Evolutionary conservation across 1,284 basidiomycete genomes (phyloP).

Genomic region (Puccinia hordei): DNA sequence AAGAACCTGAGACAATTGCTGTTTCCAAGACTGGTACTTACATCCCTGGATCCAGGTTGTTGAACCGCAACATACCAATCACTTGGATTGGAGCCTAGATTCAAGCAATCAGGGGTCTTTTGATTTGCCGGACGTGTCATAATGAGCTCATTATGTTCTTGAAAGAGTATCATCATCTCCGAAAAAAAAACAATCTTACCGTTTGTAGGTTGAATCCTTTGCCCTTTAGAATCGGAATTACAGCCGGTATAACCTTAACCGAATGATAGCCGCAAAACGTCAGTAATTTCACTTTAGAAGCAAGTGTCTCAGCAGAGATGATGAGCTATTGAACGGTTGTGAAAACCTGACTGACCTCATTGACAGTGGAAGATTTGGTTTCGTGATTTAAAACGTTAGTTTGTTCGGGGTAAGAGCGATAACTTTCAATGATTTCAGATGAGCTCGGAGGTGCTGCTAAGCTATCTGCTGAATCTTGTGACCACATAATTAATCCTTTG

Average conservation of each 20-base stretch:
- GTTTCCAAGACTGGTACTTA: background rate
- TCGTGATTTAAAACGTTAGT: constrained; percentile 39
- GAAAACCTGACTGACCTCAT: background rate
- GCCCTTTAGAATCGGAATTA: constrained; percentile 1
- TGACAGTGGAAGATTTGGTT: background rate
- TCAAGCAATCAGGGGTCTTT: background rate
- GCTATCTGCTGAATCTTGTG: constrained; percentile 31
- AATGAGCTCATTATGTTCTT: background rate
- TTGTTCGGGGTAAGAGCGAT: constrained; percentile 24
- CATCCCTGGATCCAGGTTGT: constrained; percentile 18
- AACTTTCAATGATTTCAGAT: constrained; percentile 28
- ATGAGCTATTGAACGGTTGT: too few species aligned
- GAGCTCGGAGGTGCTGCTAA: background rate
- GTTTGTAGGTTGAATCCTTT: constrained; percentile 12
- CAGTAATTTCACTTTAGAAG: background rate
- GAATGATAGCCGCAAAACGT: too few species aligned
- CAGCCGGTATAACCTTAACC: constrained; percentile 4
- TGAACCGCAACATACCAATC: constrained; percentile 14
- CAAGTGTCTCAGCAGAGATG: background rate
- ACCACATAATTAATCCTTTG: constrained; percentile 51
- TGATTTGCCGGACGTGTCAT: background rate
- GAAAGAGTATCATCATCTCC: background rate
- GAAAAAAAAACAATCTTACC: background rate
- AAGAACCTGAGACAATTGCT: background rate
- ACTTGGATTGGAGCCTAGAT: constrained; percentile 3